Evolutionary conservation across 1,284 basidiomycete genomes (phyloP), one percentile per base, ranked within the genome.

Genomic region (Tilletia horrida): DNA sequence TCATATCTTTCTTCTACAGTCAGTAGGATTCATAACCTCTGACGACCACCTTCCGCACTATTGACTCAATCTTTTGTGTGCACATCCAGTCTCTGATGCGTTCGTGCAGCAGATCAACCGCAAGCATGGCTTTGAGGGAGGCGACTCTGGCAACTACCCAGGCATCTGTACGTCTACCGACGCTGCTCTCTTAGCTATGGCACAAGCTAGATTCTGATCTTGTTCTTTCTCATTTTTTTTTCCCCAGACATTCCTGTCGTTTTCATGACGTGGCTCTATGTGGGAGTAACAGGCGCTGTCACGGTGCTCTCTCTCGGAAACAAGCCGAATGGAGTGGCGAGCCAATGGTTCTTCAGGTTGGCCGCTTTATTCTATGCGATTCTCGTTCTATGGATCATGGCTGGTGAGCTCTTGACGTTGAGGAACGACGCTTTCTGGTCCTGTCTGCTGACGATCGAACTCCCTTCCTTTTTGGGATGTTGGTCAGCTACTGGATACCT

Each of bases 1-100:
- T 91, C 78, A 84, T 91, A 25, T 59, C 55, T 3, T 59, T 59
- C 55, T 59, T 59, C 27, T 59, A 59, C 55, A 59, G 55, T 59
- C 13, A 59, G 55, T 59, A 18, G 2, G 16, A 23, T 48, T 57
- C 3, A 23, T n/a, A 44, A 44, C 43, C 18, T 44, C 9, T 18
- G 9, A 9, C 18, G 43, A 44, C 43, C 18, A 18, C 18, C n/a
- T n/a, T n/a, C n/a, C n/a, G n/a, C n/a, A n/a, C 6, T 25, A 1
- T 23, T 40, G 35, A 40, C 11, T 11, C 35, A 40, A 40, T 40
- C 35, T 11, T 40, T 44, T 44, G 43, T 18, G 8, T 18, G 43
- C 43, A 44, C 18, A n/a, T 48, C 6, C 16, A 59, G 55, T 59
- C 27, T 59, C 55, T 7, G 55, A 59, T n/a, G 55, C 55, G 27